Percentiles rank a stretch among this genome's conserved stretches.
phyloP scores from a whole-genome alignment of 2,329 filamentous ascomycete species.

The Pseudovirgaria hyperparasitica region DNA sequence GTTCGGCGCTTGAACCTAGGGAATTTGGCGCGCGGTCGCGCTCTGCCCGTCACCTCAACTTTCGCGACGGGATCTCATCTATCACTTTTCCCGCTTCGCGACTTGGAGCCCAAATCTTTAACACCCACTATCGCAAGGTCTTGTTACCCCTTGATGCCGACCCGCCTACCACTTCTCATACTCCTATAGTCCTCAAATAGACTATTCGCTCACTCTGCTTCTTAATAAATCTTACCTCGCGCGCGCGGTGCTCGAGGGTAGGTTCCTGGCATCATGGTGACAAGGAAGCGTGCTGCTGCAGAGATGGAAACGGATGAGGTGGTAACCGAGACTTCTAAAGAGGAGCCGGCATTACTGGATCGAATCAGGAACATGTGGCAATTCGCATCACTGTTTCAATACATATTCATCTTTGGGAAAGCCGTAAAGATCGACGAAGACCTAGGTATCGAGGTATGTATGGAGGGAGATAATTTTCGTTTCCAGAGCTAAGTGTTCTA shows the following conservation, averaged over 20 bases:
- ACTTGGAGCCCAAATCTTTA: too few species aligned
- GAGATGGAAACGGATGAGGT: slow-evolving; percentile 35
- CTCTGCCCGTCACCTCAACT: too few species aligned
- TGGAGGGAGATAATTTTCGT: background rate
- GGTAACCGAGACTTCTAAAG: slow-evolving; percentile 35
- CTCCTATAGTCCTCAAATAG: too few species aligned
- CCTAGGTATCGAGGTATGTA: slow-evolving; percentile 72
- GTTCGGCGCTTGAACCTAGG: too few species aligned
- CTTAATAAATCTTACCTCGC: slow-evolving; percentile 11
- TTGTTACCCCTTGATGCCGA: too few species aligned
- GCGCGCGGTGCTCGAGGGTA: slow-evolving; percentile 18
- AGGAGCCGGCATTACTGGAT: slow-evolving; percentile 37
- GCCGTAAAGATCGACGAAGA: slow-evolving; percentile 81
- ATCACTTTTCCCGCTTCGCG: too few species aligned
- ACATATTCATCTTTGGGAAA: slow-evolving; percentile 81
- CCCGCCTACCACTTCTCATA: too few species aligned
- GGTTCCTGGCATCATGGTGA: slow-evolving; percentile 18
- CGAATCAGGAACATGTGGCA: slow-evolving; percentile 86
- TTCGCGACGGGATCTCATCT: too few species aligned
- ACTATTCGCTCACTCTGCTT: too few species aligned
- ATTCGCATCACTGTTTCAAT: slow-evolving; percentile 88
- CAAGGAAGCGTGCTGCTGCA: slow-evolving; percentile 20
- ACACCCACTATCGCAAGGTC: too few species aligned
- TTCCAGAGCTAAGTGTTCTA: slow-evolving; percentile 15
- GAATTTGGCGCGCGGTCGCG: too few species aligned